phyloP scores from a whole-genome alignment of 2,329 filamentous ascomycete genomes.

The Ophiosphaerella narmari region DNA sequence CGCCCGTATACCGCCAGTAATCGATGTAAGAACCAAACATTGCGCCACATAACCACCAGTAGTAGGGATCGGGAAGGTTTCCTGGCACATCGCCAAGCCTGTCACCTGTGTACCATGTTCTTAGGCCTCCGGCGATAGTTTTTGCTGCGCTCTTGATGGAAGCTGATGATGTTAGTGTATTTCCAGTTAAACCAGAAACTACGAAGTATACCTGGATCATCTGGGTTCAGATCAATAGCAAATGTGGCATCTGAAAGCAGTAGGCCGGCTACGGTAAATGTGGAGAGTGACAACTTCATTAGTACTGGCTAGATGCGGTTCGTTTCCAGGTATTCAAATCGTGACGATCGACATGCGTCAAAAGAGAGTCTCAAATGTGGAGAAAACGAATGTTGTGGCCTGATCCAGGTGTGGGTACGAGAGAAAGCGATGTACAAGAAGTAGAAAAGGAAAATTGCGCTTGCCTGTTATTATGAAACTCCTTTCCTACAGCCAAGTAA shows the following conservation, averaged over 20 bases:
- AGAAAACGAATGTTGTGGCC: no score
- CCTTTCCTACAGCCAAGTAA: no score
- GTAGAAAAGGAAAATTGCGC: no score
- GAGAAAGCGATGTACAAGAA: no score
- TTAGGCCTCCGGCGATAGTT: constrained; percentile 64
- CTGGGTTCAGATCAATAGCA: constrained; percentile 40
- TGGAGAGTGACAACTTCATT: no score
- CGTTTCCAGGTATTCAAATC: no score
- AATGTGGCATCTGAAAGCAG: constrained; percentile 36
- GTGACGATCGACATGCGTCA: no score
- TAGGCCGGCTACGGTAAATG: no score
- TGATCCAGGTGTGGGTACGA: no score
- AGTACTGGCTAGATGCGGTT: no score
- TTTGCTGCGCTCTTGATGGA: constrained; percentile 68
- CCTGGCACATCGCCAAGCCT: constrained; percentile 62
- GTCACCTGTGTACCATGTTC: constrained; percentile 69
- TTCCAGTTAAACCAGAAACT: not conserved
- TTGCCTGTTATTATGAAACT: no score
- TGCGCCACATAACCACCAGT: constrained; percentile 51
- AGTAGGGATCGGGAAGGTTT: constrained; percentile 55
- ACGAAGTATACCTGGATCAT: constrained; percentile 29
- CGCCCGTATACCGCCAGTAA: constrained; percentile 51
- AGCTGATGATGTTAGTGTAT: constrained; percentile 48
- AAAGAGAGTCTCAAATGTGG: no score
- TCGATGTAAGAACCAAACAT: constrained; percentile 48